A percentile compares a stretch with the other conserved stretches of the same genome.
These are phyloP conservation scores for Linnemannia zychae DNA, from an alignment of 192 early-diverging fungal species.

Conservation along the genomic window DNA sequence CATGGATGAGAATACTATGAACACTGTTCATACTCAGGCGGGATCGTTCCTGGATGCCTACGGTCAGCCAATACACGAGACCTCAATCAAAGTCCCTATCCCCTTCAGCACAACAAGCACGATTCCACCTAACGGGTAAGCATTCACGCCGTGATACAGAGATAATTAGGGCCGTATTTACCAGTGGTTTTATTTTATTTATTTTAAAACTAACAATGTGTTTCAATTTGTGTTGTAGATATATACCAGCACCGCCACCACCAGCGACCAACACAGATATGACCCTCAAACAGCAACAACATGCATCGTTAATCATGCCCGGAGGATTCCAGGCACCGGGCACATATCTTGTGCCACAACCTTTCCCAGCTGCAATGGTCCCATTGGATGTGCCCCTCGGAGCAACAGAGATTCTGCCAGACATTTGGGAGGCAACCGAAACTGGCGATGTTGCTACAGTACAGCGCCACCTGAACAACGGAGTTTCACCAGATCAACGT, in stretches of 20 bases:
- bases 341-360: constrained; percentile 18
- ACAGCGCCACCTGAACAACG: constrained; percentile 37
- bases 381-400: not conserved
- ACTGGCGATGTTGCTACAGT: constrained; percentile 34
- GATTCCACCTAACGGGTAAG: not conserved
- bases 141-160: too few species aligned
- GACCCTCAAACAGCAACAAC: constrained; percentile 12
- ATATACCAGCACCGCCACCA: not conserved
- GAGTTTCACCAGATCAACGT: constrained; percentile 42
- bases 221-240: not conserved
- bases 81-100: not conserved
- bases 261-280: not conserved
- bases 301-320: constrained; percentile 20
- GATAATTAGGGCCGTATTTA: not conserved
- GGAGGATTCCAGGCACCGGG: constrained; percentile 13
- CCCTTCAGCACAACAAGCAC: not conserved
- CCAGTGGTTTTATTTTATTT: not conserved
- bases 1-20: constrained; percentile 34
- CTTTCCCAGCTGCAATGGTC: constrained; percentile 1
- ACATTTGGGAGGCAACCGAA: constrained; percentile 48
- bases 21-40: constrained; percentile 24
- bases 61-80: not conserved
- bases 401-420: constrained; percentile 3
- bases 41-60: constrained; percentile 13
- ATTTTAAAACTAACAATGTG: not conserved